Base-by-base conservation (phyloP, 768 basidiomycete species). In the Mycena indigotica region DNA sequence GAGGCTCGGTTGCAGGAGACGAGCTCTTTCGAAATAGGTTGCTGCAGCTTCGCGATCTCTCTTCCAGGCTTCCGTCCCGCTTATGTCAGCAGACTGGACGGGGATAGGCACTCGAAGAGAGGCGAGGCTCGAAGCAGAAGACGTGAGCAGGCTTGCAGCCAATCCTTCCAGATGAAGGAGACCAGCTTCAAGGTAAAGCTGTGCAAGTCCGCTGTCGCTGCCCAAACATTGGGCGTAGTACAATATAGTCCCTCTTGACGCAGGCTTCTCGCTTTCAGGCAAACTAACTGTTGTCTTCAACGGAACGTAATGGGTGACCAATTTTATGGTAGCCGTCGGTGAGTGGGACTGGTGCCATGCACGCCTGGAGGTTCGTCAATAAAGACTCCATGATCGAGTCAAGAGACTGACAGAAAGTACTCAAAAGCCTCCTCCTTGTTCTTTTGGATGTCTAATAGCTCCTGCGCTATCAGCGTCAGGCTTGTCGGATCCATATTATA, bases 401-500 rank as follows among this genome's bases (percentile, higher is more conserved):
- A 48, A 45, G 21, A 12, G 32, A 80, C 89, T 68, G 66, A 88
- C 90, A 90, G 70, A 63, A 91, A 89, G 63, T 81, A 90, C 73
- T 92, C 90, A 61, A 93, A 93, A 3, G 91, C 91, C 57, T 85
- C 87, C 41, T 88, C 86, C 57, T 80, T 84, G 50, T 91, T 83
- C 67, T 85, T 86, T 46, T 88, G 79, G 49, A 93, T 89, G 67
- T 92, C 90, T 48, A 82, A 81, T 38, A 87, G 67, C 63, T 93
- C 91, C 40, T 91, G 73, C 8, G 81, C 91, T 58, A 85, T 80
- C 52, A 92, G 72, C 1, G 86, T 84, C 25, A 93, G 74, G 71
- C 90, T 92, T 15, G 91, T 93, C 1, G 91, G 85, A 69, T 93
- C 91, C 88, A 93, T 91, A 63, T 93, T 92, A 63, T 88, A 93